Evolutionary conservation across 495 filamentous ascomycete genomes (phyloP), one percentile per base, ranked within the genome.

Genomic region (Tuber microsphaerosporum): DNA sequence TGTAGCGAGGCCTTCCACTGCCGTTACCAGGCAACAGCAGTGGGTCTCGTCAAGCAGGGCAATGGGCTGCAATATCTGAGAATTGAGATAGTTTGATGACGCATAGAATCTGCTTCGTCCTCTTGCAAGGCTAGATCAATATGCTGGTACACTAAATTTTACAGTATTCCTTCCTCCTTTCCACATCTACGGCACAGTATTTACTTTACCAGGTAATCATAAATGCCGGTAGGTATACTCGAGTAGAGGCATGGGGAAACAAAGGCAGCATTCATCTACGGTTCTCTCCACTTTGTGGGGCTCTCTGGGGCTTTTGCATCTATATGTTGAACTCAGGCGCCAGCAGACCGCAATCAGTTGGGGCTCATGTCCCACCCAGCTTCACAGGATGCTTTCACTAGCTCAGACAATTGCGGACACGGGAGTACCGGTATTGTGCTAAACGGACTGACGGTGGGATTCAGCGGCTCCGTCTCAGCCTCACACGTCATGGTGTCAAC

Each of bases 401-500:
- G 56, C 26, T 14, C 14, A 65, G 26, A 34, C 34, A 34, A 65
- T 5, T 26, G 10, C 22, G 48, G 48, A 51, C 48, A 5, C 46
- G 10, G 5, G 20, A 51, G 19, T 20, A 37, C 34, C 34, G n/a
- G n/a, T n/a, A 51, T 51, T 51, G 20, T 51, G 19, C 22, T 51
- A 7, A 51, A 56, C 56, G 2, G 5, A 41, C 31, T 14, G n/a
- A 31, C 51, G 4, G 39, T 31, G 10, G 51, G 51, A 31, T 61
- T 61, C 26, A 31, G n/a, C 51, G 56, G 26, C 31, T 26, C 31
- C 71, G 31, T 56, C 75, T 77, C 79, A 81, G 79, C 79, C 79
- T 77, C 79, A 39, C 68, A 80, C 78, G 79, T 81, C 79, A 81
- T 81, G n/a, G n/a, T n/a, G 75, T 42, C 73, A 31, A 39, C 73